Conservation (phyloP, 306 rosid species). For the Quillaja saponaria region DNA sequence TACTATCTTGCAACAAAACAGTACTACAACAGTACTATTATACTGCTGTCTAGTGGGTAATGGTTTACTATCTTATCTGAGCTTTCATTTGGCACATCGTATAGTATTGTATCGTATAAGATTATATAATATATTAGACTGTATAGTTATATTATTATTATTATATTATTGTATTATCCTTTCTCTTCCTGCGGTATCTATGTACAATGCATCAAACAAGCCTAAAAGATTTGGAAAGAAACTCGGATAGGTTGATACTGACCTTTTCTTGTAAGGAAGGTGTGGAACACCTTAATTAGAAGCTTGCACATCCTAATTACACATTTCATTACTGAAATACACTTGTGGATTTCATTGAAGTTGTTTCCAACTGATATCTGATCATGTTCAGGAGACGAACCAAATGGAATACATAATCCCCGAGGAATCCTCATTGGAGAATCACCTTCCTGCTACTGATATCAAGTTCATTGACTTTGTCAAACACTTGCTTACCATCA, state of each 20-base stretch:
- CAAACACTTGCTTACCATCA: constrained; percentile 59
- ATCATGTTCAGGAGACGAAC: constrained; percentile 64
- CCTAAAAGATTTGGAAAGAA: too few relatives aligned
- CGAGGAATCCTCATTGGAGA: constrained; percentile 73
- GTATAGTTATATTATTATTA: too few relatives aligned
- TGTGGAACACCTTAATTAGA: not conserved
- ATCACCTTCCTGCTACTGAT: constrained; percentile 63
- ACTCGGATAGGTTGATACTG: not conserved
- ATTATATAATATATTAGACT: too few relatives aligned
- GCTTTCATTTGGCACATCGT: too few relatives aligned
- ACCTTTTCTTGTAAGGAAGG: constrained; percentile 17
- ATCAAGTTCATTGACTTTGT: constrained; percentile 65
- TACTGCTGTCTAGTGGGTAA: too few relatives aligned
- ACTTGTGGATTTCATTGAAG: constrained; percentile 1
- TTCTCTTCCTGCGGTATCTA: too few relatives aligned
- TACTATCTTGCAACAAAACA: too few relatives aligned
- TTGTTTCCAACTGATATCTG: constrained; percentile 21
- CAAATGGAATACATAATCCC: constrained; percentile 86
- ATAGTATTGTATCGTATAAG: too few relatives aligned
- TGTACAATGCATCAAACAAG: too few relatives aligned
- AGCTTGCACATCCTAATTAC: not conserved
- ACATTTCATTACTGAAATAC: constrained; percentile 3
- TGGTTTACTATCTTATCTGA: too few relatives aligned
- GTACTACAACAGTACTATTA: too few relatives aligned
- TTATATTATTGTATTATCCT: too few relatives aligned